Percentiles rank a stretch among this genome's conserved stretches.
Evolutionary conservation across 1,284 basidiomycete genomes (phyloP).

Genomic region (Cutaneotrichosporon cyanovorans): DNA sequence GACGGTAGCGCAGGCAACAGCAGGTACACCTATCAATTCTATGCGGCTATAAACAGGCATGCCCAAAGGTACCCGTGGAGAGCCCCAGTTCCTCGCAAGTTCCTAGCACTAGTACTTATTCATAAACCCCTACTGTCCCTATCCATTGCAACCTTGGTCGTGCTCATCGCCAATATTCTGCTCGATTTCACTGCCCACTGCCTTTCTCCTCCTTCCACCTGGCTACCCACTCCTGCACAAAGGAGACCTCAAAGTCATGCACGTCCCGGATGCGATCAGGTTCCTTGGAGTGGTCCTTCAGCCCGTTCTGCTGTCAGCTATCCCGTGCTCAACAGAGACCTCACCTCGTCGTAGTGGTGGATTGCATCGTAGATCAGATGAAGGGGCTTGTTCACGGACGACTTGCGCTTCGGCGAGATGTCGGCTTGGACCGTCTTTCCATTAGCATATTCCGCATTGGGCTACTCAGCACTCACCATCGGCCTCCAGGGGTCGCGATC

Average conservation of each 20-base stretch:
- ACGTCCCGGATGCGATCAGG: constrained; percentile 72
- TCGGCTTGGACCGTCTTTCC: constrained; percentile 67
- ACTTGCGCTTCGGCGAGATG: constrained; percentile 60
- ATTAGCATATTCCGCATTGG: background rate
- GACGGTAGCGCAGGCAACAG: too few relatives aligned
- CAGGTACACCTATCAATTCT: too few relatives aligned
- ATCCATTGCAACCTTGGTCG: too few relatives aligned
- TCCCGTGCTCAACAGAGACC: background rate
- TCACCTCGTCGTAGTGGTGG: constrained; percentile 72
- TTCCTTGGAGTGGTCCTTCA: constrained; percentile 59
- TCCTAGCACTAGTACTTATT: too few relatives aligned
- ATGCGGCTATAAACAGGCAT: too few relatives aligned
- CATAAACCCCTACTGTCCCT: too few relatives aligned
- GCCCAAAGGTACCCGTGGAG: too few relatives aligned
- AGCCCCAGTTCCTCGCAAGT: too few relatives aligned
- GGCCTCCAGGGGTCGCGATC: constrained; percentile 71
- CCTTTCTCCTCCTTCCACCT: constrained; percentile 49
- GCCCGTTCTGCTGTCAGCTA: constrained; percentile 55
- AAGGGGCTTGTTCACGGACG: constrained; percentile 69
- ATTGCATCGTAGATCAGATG: constrained; percentile 83
- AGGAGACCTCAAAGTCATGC: constrained; percentile 70
- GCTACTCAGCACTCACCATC: constrained; percentile 25
- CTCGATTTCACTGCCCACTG: too few relatives aligned
- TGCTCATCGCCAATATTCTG: too few relatives aligned
- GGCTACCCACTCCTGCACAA: constrained; percentile 74